Conservation (phyloP, 257 asterid genomes). For the Ilex aquifolium region DNA sequence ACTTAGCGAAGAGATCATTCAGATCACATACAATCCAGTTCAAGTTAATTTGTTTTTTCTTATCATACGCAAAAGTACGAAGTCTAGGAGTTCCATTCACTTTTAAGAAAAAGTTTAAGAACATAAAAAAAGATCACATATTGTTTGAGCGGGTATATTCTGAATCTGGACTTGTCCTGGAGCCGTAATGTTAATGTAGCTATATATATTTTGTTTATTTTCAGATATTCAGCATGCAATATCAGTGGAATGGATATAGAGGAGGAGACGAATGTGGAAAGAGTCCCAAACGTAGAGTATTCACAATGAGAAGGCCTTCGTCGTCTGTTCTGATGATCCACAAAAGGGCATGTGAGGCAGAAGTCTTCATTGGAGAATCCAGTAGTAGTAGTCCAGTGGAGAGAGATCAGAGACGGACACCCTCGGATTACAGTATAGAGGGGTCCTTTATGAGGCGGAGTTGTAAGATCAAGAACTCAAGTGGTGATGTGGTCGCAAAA, state of each 20-base stretch:
- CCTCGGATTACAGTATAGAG: slow-evolving; percentile 11
- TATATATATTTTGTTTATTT: neutral
- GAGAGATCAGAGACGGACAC: neutral
- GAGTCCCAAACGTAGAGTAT: slow-evolving; percentile 6
- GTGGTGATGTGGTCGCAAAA: slow-evolving; percentile 20
- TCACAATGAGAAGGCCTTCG: slow-evolving; percentile 29
- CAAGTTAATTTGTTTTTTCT: too few relatives aligned
- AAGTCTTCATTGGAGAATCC: slow-evolving; percentile 13
- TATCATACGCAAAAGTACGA: too few relatives aligned
- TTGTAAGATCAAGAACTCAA: slow-evolving; percentile 20
- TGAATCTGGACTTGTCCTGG: neutral
- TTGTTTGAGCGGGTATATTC: neutral
- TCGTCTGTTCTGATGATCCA: neutral
- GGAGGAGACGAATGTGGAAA: slow-evolving; percentile 18
- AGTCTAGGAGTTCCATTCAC: neutral
- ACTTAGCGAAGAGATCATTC: too few relatives aligned
- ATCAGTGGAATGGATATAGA: slow-evolving; percentile 30
- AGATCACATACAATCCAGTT: too few relatives aligned
- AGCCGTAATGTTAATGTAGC: neutral
- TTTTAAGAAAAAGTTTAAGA: neutral
- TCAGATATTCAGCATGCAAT: slow-evolving; percentile 13
- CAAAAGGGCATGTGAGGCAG: slow-evolving; percentile 21
- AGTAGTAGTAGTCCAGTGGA: too few relatives aligned
- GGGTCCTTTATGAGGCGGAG: slow-evolving; percentile 31
- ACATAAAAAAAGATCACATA: neutral